A percentile compares a stretch with the other conserved stretches of the same genome.
These are phyloP conservation scores for Debaryomycetaceae sp. DNA, from an alignment of 1,139 yeast genomes.

Conservation along the genomic window DNA sequence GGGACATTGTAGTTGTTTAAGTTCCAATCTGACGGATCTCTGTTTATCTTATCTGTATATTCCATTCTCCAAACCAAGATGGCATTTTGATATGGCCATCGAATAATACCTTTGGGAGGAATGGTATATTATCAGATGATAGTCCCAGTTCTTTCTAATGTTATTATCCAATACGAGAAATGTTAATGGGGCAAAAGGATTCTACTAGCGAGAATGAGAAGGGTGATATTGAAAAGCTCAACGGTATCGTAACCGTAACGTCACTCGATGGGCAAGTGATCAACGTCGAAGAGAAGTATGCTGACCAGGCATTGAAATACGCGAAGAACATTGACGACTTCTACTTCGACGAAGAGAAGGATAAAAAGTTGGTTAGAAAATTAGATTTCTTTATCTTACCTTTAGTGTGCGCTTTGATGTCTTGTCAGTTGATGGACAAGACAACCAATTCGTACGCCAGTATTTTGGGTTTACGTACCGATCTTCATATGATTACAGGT, in stretches of 20 bases:
- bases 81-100: too few relatives aligned
- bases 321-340: conserved; percentile 5
- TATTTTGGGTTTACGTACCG: conserved; percentile 52
- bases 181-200: neutral
- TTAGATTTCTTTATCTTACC: conserved; percentile 56
- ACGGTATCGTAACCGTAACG: neutral
- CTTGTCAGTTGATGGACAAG: conserved; percentile 67
- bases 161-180: too few relatives aligned
- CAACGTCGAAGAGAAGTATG: neutral
- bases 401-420: conserved; percentile 51
- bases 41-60: neutral
- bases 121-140: too few relatives aligned
- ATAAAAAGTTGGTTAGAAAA: conserved; percentile 31
- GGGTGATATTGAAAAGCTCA: neutral
- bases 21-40: neutral
- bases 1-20: too few relatives aligned
- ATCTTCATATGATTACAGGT: conserved; percentile 46
- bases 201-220: neutral
- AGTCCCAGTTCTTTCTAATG: too few relatives aligned
- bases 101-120: too few relatives aligned
- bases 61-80: too few relatives aligned
- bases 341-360: conserved; percentile 15
- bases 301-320: neutral
- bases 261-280: conserved; percentile 2
- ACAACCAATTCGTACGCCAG: conserved; percentile 57